Percentiles rank a stretch among this genome's conserved stretches.
Conservation (phyloP, 805 yeast genomes). For the Candida fluviatilis region DNA sequence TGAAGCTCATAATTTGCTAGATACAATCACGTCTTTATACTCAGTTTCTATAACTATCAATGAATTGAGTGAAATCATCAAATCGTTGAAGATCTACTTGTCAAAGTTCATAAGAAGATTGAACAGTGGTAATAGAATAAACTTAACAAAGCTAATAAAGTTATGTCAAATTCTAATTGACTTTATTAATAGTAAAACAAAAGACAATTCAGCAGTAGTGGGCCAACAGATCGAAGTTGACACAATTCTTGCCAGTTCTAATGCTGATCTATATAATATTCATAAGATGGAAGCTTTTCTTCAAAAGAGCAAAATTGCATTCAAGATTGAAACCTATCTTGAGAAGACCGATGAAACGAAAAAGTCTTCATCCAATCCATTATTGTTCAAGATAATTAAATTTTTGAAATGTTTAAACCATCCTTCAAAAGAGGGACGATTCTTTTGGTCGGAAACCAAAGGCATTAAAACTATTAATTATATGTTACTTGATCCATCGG, state of each 20-base stretch:
- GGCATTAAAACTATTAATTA: slow-evolving; percentile 49
- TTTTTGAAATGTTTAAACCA: slow-evolving; percentile 65
- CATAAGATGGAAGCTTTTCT: slow-evolving; percentile 64
- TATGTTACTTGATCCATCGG: slow-evolving; percentile 75
- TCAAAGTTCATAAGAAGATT: slow-evolving; percentile 59
- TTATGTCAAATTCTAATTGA: slow-evolving; percentile 48
- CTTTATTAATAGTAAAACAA: slow-evolving; percentile 38
- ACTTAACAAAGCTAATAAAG: slow-evolving; percentile 59
- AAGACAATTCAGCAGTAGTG: slow-evolving; percentile 23
- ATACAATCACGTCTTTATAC: slow-evolving; percentile 65
- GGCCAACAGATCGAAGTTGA: slow-evolving; percentile 52
- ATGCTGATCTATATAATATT: slow-evolving; percentile 70
- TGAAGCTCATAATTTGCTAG: slow-evolving; percentile 88
- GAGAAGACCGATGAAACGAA: slow-evolving; percentile 18
- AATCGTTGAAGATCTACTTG: slow-evolving; percentile 52
- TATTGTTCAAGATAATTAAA: slow-evolving; percentile 59
- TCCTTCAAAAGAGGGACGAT: slow-evolving; percentile 76
- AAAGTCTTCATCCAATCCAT: slow-evolving; percentile 38
- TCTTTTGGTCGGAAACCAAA: slow-evolving; percentile 53
- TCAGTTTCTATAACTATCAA: slow-evolving; percentile 52
- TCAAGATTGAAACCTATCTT: slow-evolving; percentile 73
- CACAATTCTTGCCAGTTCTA: slow-evolving; percentile 53
- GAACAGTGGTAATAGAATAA: slow-evolving; percentile 67
- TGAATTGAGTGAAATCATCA: slow-evolving; percentile 44
- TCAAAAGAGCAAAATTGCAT: slow-evolving; percentile 69